Evolutionary conservation across 164 flowering plant genomes (phyloP).

Genomic region (Magnolia sinica): DNA sequence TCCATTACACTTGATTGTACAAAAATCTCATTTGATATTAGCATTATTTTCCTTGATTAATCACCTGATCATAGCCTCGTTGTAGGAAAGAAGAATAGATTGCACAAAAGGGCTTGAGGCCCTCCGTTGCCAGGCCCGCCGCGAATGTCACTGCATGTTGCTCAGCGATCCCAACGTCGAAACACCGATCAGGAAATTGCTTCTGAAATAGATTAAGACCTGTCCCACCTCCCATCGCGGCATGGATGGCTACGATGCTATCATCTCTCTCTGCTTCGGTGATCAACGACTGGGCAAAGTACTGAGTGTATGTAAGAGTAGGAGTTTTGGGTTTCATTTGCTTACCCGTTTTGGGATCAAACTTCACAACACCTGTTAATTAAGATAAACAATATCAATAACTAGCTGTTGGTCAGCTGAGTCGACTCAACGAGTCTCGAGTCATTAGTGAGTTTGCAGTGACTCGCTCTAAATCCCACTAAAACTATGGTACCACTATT

Average conservation of each 20-base stretch:
- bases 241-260: conserved; percentile 44
- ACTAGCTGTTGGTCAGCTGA: too few species aligned
- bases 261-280: conserved; percentile 47
- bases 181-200: conserved; percentile 38
- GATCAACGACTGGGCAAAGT: conserved; percentile 45
- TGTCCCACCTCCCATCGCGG: conserved; percentile 63
- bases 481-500: too few species aligned
- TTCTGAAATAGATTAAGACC: conserved; percentile 50
- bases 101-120: conserved; percentile 53
- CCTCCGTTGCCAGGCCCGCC: conserved; percentile 54
- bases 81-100: conserved; percentile 55
- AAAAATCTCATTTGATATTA: too few species aligned
- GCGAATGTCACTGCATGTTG: conserved; percentile 62
- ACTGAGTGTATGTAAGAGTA: conserved; percentile 37
- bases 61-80: conserved; percentile 55
- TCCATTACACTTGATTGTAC: too few species aligned
- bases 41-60: not conserved
- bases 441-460: not conserved
- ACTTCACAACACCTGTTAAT: conserved; percentile 47
- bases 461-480: too few species aligned
- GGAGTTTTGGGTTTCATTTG: conserved; percentile 34
- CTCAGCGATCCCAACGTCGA: conserved; percentile 58
- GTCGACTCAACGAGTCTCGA: too few species aligned
- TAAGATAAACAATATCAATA: not conserved
- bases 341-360: conserved; percentile 46